Base-by-base conservation (phyloP, 106 monocot genomes). In the Platanthera zijinensis region DNA sequence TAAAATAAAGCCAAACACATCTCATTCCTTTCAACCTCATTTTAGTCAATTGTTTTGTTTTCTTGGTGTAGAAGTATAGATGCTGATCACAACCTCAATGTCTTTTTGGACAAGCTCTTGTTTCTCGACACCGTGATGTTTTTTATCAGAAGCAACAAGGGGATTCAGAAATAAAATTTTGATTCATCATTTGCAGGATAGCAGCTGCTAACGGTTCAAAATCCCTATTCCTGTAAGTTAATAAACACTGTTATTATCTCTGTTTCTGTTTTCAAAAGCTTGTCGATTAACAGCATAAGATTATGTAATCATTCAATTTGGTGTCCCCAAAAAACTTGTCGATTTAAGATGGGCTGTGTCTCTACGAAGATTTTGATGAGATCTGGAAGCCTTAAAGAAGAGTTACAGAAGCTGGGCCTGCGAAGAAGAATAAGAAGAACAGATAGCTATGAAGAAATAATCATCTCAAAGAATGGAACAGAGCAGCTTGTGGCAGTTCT, bases 401-500 rank as follows among this genome's bases (percentile, higher is more conserved):
- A 87, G 51, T 48, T 83, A 39, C 45, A 48, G 45, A 83, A 77
- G 28, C 69, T 25, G 25, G 25, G 80, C 10, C 79, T 84, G 51
- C 78, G 84, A 28, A 53, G 25, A 25, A 87, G 83, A 49, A n/a
- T n/a, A n/a, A 87, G 78, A 62, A 87, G 49, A 77, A 61, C 82
- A 9, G 81, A 52, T 51, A 79, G 79, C 7, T 49, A 79, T 0
- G 77, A 92, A 57, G 82, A 85, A 7, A 12, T 91, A 13, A 28
- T 84, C 53, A 62, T 67, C 51, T 71, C 83, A n/a, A 86, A 80
- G 76, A 79, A 76, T 51, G 76, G 77, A 8, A 71, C 68, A 9
- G 86, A 91, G 32, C 84, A 94, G 46, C 51, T 91, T 75, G 25
- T 91, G 10, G 84, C 88, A 13, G 77, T 90, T 69, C 51, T 94